Evolutionary conservation across 176 grass and related monocot genomes (phyloP).

Genomic region (Oryza meridionalis): DNA sequence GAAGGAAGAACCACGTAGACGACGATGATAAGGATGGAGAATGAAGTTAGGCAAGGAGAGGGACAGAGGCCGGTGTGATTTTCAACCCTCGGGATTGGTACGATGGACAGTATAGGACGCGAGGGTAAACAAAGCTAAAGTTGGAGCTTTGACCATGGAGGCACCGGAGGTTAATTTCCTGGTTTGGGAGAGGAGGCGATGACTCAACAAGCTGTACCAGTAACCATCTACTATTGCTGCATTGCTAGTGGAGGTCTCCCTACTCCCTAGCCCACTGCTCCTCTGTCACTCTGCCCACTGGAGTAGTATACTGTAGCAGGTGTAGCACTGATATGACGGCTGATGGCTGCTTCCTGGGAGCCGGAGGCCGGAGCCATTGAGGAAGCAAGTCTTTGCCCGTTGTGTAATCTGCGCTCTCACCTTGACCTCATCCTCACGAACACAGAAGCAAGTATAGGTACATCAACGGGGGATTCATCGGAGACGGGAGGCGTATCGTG

Average conservation of each 20-base stretch:
- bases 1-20: not conserved
- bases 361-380: not conserved
- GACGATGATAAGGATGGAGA: not conserved
- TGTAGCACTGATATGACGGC: not conserved
- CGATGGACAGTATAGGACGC: not conserved
- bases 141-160: not conserved
- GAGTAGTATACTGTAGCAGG: not conserved
- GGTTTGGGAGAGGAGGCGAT: not conserved
- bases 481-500: too few relatives aligned
- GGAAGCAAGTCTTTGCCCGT: not conserved
- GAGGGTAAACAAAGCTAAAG: not conserved
- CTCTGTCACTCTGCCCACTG: not conserved
- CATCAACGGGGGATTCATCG: too few relatives aligned
- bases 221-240: not conserved
- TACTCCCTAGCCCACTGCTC: not conserved
- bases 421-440: too few relatives aligned
- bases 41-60: not conserved
- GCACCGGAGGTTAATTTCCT: not conserved
- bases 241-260: not conserved
- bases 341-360: not conserved
- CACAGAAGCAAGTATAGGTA: too few relatives aligned
- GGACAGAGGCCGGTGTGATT: not conserved
- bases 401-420: too few relatives aligned
- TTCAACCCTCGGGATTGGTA: conserved; percentile 18
- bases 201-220: not conserved